Conservation (phyloP, 1,284 basidiomycete genomes). For the Tilletiopsis washingtonensis region DNA sequence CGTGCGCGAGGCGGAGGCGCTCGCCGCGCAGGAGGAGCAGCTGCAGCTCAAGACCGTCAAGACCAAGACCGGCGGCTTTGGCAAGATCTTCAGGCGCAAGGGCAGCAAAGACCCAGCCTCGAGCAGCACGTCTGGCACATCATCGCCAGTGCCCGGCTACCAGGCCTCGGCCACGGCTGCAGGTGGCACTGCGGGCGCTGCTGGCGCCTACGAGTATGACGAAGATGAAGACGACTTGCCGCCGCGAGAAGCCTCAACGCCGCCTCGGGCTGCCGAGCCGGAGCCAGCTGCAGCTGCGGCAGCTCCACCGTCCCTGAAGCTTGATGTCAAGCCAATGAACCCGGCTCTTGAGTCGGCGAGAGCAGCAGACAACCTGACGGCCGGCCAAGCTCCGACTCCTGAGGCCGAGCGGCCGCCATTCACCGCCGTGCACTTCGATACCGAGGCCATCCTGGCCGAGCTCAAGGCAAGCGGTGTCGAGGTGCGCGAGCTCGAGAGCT, state of each 20-base stretch:
- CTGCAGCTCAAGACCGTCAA: conserved; percentile 25
- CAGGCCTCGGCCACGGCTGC: conserved; percentile 4
- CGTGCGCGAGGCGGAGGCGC: conserved; percentile 12
- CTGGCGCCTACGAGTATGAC: conserved; percentile 26
- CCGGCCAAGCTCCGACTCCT: not conserved
- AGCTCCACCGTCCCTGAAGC: not conserved
- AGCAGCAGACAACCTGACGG: too few species aligned
- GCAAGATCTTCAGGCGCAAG: conserved; percentile 30
- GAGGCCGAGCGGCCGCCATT: not conserved
- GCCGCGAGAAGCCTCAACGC: conserved; percentile 20
- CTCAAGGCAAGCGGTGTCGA: conserved; percentile 36
- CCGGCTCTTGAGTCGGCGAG: not conserved
- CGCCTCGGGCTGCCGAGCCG: conserved; percentile 15
- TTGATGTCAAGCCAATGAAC: not conserved
- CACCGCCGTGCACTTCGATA: conserved; percentile 11
- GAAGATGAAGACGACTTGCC: conserved; percentile 40
- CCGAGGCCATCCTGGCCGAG: conserved; percentile 36
- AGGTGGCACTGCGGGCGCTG: too few species aligned
- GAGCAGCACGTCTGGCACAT: too few species aligned
- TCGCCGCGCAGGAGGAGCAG: conserved; percentile 10
- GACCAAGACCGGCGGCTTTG: conserved; percentile 31
- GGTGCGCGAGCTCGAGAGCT: conserved; percentile 35
- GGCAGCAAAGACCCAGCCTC: not conserved
- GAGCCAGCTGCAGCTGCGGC: not conserved
- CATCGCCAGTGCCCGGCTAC: too few species aligned